These are phyloP conservation scores for Usnea hakonensis DNA, from an alignment of 495 filamentous ascomycete genomes.

Conservation along the genomic window DNA sequence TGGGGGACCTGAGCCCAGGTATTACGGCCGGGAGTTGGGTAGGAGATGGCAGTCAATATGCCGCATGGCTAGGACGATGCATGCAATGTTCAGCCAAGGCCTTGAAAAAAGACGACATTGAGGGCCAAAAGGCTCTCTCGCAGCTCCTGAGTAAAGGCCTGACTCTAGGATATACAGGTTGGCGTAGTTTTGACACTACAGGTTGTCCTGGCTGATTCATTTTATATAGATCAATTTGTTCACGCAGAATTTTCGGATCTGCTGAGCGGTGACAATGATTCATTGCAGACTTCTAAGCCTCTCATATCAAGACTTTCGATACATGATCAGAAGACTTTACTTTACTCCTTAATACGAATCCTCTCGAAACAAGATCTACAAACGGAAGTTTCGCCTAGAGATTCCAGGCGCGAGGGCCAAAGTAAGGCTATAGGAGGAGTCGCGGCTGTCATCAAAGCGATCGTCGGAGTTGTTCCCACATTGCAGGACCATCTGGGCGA, in stretches of 20 bases:
- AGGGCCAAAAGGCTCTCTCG: constrained; percentile 46
- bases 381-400: background rate
- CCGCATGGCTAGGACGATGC: constrained; percentile 69
- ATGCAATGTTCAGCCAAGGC: constrained; percentile 46
- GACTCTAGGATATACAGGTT: constrained; percentile 69
- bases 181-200: constrained; percentile 17
- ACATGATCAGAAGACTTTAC: constrained; percentile 51
- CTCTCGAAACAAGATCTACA: constrained; percentile 49
- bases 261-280: constrained; percentile 33
- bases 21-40: constrained; percentile 48
- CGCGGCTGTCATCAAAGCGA: constrained; percentile 34
- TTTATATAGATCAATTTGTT: constrained; percentile 46
- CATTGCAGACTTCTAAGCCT: constrained; percentile 28
- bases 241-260: constrained; percentile 42
- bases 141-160: constrained; percentile 58
- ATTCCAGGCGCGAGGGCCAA: constrained; percentile 1
- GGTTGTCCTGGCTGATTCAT: background rate
- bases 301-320: constrained; percentile 43
- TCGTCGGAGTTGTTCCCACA: constrained; percentile 31
- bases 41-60: constrained; percentile 55
- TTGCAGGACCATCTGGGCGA: constrained; percentile 50
- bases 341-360: constrained; percentile 51
- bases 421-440: constrained; percentile 29
- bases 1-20: constrained; percentile 29
- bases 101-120: constrained; percentile 32